These are phyloP conservation scores for Scheffersomyces parashehatae DNA, from an alignment of 1,139 yeast species.

Conservation along the genomic window DNA sequence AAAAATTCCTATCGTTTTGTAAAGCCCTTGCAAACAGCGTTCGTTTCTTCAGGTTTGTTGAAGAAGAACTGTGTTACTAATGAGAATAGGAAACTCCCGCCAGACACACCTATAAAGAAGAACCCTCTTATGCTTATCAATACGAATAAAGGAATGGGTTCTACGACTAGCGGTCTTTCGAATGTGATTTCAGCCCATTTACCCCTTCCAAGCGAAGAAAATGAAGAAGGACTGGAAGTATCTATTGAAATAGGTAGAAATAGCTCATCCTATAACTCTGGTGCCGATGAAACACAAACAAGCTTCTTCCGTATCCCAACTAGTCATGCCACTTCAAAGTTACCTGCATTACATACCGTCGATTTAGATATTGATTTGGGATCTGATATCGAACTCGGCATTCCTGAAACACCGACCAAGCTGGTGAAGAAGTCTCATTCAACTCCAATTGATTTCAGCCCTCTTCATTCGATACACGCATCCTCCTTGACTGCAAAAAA, in stretches of 20 bases:
- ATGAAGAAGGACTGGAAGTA: conserved; percentile 24
- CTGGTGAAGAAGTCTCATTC: conserved; percentile 33
- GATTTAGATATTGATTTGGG: conserved; percentile 28
- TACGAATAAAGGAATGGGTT: conserved; percentile 18
- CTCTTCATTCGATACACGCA: conserved; percentile 17
- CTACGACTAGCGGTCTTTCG: conserved; percentile 10
- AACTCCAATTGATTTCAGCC: conserved; percentile 35
- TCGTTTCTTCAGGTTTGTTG: conserved; percentile 70
- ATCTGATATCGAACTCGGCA: conserved; percentile 19
- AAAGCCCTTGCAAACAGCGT: conserved; percentile 84
- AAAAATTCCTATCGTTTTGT: conserved; percentile 63
- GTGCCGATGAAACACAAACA: conserved; percentile 32
- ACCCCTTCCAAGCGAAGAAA: conserved; percentile 12
- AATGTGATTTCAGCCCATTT: conserved; percentile 20
- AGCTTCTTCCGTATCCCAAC: conserved; percentile 36
- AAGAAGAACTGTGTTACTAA: conserved; percentile 60
- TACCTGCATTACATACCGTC: conserved; percentile 10
- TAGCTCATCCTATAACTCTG: conserved; percentile 20
- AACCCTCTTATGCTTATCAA: conserved; percentile 46
- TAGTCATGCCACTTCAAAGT: conserved; percentile 11
- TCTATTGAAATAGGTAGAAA: conserved; percentile 49
- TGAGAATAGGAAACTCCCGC: conserved; percentile 45
- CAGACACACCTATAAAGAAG: conserved; percentile 83
- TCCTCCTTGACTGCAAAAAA: too few relatives aligned
- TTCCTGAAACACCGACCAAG: conserved; percentile 50